A percentile compares a stretch with the other conserved stretches of the same genome.
These are phyloP conservation scores for Sequoia sempervirens DNA, from an alignment of 75 land plant species.

Conservation along the genomic window DNA sequence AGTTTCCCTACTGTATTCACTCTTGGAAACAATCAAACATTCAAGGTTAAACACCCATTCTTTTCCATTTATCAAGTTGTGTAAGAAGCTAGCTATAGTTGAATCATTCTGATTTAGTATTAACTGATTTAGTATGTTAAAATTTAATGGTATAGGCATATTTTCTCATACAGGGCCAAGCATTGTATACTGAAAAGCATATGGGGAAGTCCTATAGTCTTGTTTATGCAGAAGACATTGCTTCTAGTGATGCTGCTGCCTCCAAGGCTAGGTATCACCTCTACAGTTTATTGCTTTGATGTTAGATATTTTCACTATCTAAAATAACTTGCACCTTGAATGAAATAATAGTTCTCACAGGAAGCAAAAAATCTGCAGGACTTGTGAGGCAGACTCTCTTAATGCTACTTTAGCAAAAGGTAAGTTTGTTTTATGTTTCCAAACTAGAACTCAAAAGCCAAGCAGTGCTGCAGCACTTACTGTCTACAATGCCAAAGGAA, in stretches of 20 bases:
- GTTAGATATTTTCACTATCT: neutral
- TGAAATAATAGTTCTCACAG: conserved; percentile 4
- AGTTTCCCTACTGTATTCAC: conserved; percentile 35
- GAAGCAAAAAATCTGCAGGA: conserved; percentile 18
- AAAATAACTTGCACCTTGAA: neutral
- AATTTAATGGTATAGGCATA: neutral
- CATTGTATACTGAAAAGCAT: conserved; percentile 21
- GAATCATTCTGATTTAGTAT: neutral
- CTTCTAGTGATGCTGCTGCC: conserved; percentile 13
- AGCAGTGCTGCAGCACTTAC: conserved; percentile 17
- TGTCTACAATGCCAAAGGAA: conserved; percentile 20
- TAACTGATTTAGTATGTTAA: too few relatives aligned
- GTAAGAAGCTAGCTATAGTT: too few relatives aligned
- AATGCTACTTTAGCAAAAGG: conserved; percentile 46
- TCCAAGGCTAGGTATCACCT: conserved; percentile 26
- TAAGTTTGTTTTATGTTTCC: conserved; percentile 41
- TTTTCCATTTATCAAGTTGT: neutral
- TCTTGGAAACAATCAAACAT: conserved; percentile 36
- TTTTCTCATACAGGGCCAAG: conserved; percentile 32
- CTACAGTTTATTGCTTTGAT: neutral
- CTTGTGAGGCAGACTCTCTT: conserved; percentile 27
- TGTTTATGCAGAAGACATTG: conserved; percentile 41
- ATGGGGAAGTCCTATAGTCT: conserved; percentile 14
- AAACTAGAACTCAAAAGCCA: conserved; percentile 27
- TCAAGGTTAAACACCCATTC: conserved; percentile 15